A percentile compares a stretch with the other conserved stretches of the same genome.
Conservation (phyloP, 2,329 filamentous ascomycete genomes). For the Didymella sp. region DNA sequence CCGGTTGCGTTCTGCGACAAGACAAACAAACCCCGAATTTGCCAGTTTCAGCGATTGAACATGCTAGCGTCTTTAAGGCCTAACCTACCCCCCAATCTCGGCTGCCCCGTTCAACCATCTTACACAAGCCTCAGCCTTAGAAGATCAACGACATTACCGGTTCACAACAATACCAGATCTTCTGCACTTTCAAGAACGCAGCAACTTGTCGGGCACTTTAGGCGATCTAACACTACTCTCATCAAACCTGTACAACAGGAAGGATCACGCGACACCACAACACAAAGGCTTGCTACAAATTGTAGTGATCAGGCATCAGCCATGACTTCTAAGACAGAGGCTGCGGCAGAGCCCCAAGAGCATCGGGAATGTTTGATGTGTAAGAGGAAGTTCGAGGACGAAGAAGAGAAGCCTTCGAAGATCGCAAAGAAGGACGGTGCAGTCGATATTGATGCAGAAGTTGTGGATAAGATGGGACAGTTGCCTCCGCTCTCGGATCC, state of each 20-base stretch:
- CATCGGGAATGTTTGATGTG: slow-evolving; percentile 10
- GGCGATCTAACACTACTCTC: not conserved
- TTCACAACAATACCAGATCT: too few species aligned
- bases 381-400: slow-evolving; percentile 8
- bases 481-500: slow-evolving; percentile 18
- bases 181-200: too few species aligned
- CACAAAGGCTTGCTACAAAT: too few species aligned
- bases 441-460: slow-evolving; percentile 29
- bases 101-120: too few species aligned
- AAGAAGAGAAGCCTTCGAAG: slow-evolving; percentile 9
- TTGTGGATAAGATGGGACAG: slow-evolving; percentile 30
- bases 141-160: too few species aligned
- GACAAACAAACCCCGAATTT: too few species aligned
- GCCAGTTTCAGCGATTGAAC: too few species aligned
- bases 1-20: too few species aligned
- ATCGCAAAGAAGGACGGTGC: not conserved
- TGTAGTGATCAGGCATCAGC: not conserved
- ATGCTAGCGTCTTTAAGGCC: too few species aligned
- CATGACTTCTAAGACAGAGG: slow-evolving; percentile 4
- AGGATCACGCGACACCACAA: not conserved
- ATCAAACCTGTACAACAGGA: not conserved
- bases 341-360: not conserved
- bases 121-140: too few species aligned
- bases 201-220: too few species aligned
- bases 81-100: too few species aligned